These are phyloP conservation scores for Geoglossum glabrum DNA, from an alignment of 495 filamentous ascomycete species.

Conservation along the genomic window DNA sequence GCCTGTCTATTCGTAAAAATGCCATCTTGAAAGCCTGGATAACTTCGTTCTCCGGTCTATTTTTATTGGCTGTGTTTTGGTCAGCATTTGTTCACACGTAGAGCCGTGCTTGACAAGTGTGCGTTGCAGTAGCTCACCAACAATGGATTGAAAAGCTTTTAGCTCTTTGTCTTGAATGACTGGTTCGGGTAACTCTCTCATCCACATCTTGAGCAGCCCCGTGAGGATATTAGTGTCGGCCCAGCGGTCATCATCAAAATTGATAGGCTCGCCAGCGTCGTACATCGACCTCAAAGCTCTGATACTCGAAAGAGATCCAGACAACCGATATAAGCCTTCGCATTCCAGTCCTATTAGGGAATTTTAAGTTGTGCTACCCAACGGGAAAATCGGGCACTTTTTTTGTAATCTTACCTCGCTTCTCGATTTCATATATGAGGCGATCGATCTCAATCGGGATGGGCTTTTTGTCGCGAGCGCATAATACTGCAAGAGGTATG, in stretches of 20 bases:
- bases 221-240: conserved; percentile 19
- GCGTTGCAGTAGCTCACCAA: conserved; percentile 6
- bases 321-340: conserved; percentile 18
- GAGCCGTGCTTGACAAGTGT: too few species aligned
- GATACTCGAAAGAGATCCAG: conserved; percentile 16
- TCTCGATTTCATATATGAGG: conserved; percentile 16
- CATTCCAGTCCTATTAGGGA: conserved; percentile 12
- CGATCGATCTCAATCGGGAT: conserved; percentile 17
- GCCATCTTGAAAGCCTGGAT: conserved; percentile 6
- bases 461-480: conserved; percentile 14
- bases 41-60: conserved; percentile 13
- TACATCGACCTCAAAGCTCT: conserved; percentile 15
- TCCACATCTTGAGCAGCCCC: conserved; percentile 17
- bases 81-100: not conserved
- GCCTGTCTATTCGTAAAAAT: conserved; percentile 13
- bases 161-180: conserved; percentile 12
- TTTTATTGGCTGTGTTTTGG: conserved; percentile 9
- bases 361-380: not conserved
- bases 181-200: conserved; percentile 17
- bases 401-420: conserved; percentile 13
- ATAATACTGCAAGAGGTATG: conserved; percentile 15
- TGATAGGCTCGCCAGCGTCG: conserved; percentile 16
- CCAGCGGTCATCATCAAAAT: conserved; percentile 18
- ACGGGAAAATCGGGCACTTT: not conserved
- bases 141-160: conserved; percentile 13